phyloP scores from a whole-genome alignment of 2,329 filamentous ascomycete genomes.

The Exophiala mesophila region DNA sequence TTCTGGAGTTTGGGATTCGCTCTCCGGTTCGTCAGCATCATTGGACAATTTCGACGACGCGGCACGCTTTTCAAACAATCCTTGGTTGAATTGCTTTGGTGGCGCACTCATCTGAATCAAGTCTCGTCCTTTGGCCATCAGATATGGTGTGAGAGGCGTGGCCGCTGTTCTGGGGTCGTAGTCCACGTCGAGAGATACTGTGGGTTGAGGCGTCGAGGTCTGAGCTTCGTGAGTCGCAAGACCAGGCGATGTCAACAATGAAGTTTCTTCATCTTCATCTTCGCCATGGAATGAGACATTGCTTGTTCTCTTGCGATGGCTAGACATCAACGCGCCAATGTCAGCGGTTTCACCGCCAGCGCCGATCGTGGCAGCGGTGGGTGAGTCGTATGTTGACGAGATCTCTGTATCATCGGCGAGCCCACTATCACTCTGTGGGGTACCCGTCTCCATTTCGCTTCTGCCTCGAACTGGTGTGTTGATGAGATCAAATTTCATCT shows the following conservation, averaged over 20 bases:
- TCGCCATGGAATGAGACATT: conserved; percentile 1
- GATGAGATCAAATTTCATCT: conserved; percentile 16
- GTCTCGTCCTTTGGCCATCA: conserved; percentile 36
- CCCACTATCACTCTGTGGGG: conserved; percentile 1
- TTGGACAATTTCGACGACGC: conserved; percentile 3
- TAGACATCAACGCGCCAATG: conserved; percentile 7
- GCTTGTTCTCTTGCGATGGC: no score
- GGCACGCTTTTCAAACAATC: conserved; percentile 35
- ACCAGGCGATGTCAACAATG: neutral
- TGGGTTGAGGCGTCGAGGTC: conserved; percentile 6
- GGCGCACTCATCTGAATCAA: conserved; percentile 51
- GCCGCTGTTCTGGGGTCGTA: conserved; percentile 27
- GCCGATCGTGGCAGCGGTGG: conserved; percentile 17
- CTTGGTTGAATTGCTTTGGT: conserved; percentile 45
- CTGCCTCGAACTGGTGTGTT: conserved; percentile 18
- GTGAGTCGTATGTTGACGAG: conserved; percentile 20
- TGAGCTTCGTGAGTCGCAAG: neutral
- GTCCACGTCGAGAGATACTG: conserved; percentile 12
- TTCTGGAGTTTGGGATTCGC: neutral
- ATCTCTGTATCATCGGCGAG: conserved; percentile 13
- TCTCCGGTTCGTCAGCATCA: conserved; percentile 7
- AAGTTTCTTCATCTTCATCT: neutral
- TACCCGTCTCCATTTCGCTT: neutral
- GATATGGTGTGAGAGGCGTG: conserved; percentile 36
- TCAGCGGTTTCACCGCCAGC: conserved; percentile 13